Base-by-base conservation (phyloP, 768 basidiomycete genomes). In the Macrolepiota dolichaula region DNA sequence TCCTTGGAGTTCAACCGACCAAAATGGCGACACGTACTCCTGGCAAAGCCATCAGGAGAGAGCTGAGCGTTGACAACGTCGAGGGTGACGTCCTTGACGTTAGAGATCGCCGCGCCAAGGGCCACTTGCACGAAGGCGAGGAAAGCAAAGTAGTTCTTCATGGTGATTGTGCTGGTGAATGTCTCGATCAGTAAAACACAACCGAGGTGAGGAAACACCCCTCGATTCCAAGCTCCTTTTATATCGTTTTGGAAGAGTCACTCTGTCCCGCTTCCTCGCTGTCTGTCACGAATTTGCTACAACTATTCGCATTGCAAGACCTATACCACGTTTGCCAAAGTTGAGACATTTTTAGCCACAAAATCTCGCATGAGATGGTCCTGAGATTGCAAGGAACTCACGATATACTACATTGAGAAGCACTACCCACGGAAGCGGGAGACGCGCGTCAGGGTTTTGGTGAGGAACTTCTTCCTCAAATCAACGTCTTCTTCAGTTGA, bases 21-120 rank as follows among this genome's bases (percentile, higher is more conserved):
- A 25, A 29, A 36, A 35, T 13, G 55, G 12, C n/a, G 17, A 36
- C 13, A 42, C 53, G 53, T 29, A 62, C 64, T 61, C 51, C 64
- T 64, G 46, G 36, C 2, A 51, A 77, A 78, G 4, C 81, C 81
- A 54, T 81, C 81, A 7, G 80, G 80, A 5, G 76, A 64, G 19
- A 79, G 68, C n/a, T 63, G 49, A 13, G 70, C 70, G 63, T 82
- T 82, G 17, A 67, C 72, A 38, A 80, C 64, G 59, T 73, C 65
- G 5, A 84, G 63, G 37, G 76, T 70, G 17, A 69, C 66, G 13
- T 17, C 65, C 61, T 55, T 47, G 32, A 49, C 35, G n/a, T 35
- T 0, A 17, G 37, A 29, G 49, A 61, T 29, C 12, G 53, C 49
- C 2, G 73, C 71, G 1, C 74, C 73, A 53, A 74, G 54, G 12